phyloP scores from a whole-genome alignment of 192 early-diverging fungal species.

The Gryganskiella cystojenkinii region DNA sequence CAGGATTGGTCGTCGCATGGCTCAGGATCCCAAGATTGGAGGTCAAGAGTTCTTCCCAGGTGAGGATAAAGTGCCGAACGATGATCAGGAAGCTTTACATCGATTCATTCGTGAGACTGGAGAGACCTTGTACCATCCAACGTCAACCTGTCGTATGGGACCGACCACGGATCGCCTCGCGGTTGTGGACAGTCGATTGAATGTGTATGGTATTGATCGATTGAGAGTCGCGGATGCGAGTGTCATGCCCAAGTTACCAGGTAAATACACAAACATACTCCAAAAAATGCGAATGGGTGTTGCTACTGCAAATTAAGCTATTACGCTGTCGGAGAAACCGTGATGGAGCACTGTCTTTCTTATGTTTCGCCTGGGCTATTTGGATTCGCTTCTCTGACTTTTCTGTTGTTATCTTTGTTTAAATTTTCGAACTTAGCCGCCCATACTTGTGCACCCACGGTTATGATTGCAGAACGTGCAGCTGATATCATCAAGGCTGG shows the following conservation, averaged over 20 bases:
- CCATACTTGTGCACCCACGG: conserved; percentile 33
- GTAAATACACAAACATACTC: no score
- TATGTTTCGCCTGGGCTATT: conserved; percentile 25
- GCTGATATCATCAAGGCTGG: conserved; percentile 31
- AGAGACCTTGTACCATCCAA: conserved; percentile 44
- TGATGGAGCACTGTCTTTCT: no score
- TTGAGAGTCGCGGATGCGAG: conserved; percentile 26
- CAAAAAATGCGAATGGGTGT: no score
- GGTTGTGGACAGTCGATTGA: conserved; percentile 13
- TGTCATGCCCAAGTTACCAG: conserved; percentile 25
- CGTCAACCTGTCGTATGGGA: conserved; percentile 30
- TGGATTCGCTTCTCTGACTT: conserved; percentile 47
- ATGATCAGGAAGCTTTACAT: conserved; percentile 18
- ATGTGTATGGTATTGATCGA: conserved; percentile 17
- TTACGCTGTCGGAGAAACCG: no score
- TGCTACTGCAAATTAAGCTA: no score
- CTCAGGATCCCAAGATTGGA: conserved; percentile 23
- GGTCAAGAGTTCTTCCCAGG: conserved; percentile 35
- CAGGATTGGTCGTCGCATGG: conserved; percentile 9
- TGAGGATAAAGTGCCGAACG: conserved; percentile 11
- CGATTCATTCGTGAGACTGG: conserved; percentile 5
- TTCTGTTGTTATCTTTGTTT: no score
- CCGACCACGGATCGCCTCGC: conserved; percentile 10
- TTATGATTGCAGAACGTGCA: conserved; percentile 37
- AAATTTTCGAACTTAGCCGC: conserved; percentile 30